Conservation (phyloP, 176 grass and related monocot species). For the Echinochloa phyllopogon region DNA sequence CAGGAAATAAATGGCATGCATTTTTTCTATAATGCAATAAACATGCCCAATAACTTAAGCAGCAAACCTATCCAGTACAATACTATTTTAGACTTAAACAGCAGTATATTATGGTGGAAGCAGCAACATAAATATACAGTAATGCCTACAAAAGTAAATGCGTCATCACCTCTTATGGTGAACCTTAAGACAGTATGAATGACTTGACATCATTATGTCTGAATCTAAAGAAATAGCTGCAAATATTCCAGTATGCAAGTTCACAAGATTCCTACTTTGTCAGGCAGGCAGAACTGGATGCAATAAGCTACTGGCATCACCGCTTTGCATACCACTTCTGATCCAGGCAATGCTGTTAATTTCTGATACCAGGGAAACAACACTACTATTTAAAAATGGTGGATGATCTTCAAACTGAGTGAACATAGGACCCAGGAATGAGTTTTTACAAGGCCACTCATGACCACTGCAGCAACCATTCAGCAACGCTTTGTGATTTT, state of each 20-base stretch:
- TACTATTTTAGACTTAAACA: neutral
- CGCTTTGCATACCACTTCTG: constrained; percentile 74
- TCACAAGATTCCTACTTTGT: constrained; percentile 39
- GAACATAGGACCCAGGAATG: constrained; percentile 93
- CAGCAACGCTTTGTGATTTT: neutral
- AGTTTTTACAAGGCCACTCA: constrained; percentile 37
- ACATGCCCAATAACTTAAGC: neutral
- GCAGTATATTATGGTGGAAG: neutral
- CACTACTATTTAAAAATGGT: constrained; percentile 63
- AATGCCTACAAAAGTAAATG: constrained; percentile 1
- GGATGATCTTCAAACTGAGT: constrained; percentile 77
- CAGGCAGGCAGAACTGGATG: constrained; percentile 50
- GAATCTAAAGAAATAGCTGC: constrained; percentile 20
- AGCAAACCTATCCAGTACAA: neutral
- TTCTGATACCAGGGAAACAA: constrained; percentile 80
- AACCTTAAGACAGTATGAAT: constrained; percentile 14
- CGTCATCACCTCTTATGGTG: neutral
- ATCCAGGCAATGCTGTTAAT: constrained; percentile 99
- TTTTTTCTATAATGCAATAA: neutral
- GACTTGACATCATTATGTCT: constrained; percentile 12
- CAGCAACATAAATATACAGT: constrained; percentile 14
- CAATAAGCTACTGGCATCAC: constrained; percentile 54
- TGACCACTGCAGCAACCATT: constrained; percentile 66
- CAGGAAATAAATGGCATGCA: constrained; percentile 7
- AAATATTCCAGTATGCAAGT: constrained; percentile 36